Evolutionary conservation across 73 alveolate species (phyloP).

Genomic region (Tetrahymena borealis): DNA sequence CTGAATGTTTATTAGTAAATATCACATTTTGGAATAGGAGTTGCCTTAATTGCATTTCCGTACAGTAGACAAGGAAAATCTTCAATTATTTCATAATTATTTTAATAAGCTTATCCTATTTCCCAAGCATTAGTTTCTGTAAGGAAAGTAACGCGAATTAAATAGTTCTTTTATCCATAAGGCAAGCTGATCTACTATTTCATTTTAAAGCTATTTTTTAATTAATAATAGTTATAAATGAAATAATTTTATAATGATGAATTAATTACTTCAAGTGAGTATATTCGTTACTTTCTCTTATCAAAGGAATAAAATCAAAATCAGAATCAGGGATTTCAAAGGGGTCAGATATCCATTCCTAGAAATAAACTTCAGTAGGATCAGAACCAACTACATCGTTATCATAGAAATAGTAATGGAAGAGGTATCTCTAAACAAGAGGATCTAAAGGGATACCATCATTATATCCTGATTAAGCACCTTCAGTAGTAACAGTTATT

Average conservation of each 20-base stretch:
- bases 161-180: background rate
- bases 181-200: background rate
- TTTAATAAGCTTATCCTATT: background rate
- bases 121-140: background rate
- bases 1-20: background rate
- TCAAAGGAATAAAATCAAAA: background rate
- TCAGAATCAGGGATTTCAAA: background rate
- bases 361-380: background rate
- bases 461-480: background rate
- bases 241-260: background rate
- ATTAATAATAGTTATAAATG: background rate
- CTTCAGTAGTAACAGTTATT: background rate
- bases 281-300: background rate
- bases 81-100: background rate
- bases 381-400: background rate
- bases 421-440: background rate
- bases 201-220: background rate
- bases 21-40: background rate
- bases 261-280: background rate
- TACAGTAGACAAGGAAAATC: background rate
- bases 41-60: background rate
- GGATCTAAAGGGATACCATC: background rate
- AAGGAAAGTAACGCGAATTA: background rate
- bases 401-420: background rate
- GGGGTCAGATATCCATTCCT: background rate